Evolutionary conservation across 2,329 filamentous ascomycete species (phyloP), one percentile per base, ranked within the genome.

Genomic region (Zalaria sp.): DNA sequence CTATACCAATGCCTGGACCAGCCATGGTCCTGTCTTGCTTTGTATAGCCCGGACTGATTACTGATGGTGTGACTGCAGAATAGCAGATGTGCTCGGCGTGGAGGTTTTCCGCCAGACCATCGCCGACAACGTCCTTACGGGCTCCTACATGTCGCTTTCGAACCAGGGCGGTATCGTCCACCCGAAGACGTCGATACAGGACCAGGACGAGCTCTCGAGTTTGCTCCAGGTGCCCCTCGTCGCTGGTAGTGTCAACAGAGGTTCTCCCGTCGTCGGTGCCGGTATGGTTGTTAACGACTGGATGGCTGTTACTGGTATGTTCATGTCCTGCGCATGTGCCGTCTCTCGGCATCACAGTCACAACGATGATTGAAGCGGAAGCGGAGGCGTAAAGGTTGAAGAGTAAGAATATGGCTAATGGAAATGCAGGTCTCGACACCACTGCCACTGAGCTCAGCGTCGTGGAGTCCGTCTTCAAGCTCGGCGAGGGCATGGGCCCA

Each of bases 211-310:
- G 70, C 76, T 98, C 50, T 88, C 82, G 49, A 88, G 81, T 57
- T 68, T 98, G 65, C 73, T 98, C 48, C 89, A 96, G 67, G 89
- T 98, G 32, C 91, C 91, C 9, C 79, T 98, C 4, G 91, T 98
- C 1, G 91, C 91, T 3, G 91, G 91, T 35, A 85, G 78, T 58
- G 83, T 98, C 48, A 98, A 98, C 68, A 77, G 91, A 49, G 91
- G 91, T 47, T 87, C 80, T 58, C 80, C 86, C 46, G 88, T 98
- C 27, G 88, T 98, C n/a, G 91, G 91, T 43, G 91, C 89, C 1
- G 87, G 87, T 35, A 91, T 93, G 83, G 87, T 94, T 4, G 87
- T 94, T 49, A 94, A 95, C 60, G 89, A 96, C 72, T 95, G 89
- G 88, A 77, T 95, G 65, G 87, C 89, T 27, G 85, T 95, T 27